These are phyloP conservation scores for Grammothele lineata DNA, from an alignment of 768 basidiomycete species.

Conservation along the genomic window DNA sequence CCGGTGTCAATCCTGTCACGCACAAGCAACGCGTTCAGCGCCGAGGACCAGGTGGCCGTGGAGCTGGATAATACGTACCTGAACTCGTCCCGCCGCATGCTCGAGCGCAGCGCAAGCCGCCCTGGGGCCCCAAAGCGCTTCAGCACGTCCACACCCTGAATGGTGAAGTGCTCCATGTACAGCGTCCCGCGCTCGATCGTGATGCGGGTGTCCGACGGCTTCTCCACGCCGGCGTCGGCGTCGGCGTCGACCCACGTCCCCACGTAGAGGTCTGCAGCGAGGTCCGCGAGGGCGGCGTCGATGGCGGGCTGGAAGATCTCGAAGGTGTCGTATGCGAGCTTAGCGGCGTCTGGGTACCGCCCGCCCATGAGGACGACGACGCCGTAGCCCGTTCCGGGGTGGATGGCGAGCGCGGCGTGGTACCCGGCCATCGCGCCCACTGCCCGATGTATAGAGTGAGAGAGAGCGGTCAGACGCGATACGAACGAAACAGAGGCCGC, in stretches of 20 bases:
- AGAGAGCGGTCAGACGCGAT: neutral
- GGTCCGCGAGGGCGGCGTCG: slow-evolving; percentile 17
- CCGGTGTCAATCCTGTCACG: slow-evolving; percentile 25
- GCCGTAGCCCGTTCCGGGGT: slow-evolving; percentile 25
- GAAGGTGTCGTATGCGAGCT: slow-evolving; percentile 22
- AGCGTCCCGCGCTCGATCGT: slow-evolving; percentile 20
- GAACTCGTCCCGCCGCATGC: slow-evolving; percentile 26
- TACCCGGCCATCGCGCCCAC: slow-evolving; percentile 25
- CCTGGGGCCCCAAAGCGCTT: slow-evolving; percentile 4
- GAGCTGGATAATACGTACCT: slow-evolving; percentile 17
- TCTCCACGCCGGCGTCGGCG: neutral
- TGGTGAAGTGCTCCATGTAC: slow-evolving; percentile 12
- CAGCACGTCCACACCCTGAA: slow-evolving; percentile 16
- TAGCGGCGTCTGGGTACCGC: slow-evolving; percentile 19
- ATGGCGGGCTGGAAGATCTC: slow-evolving; percentile 26
- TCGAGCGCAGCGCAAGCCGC: slow-evolving; percentile 21
- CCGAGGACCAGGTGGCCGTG: neutral
- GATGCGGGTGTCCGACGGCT: slow-evolving; percentile 7
- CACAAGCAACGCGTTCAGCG: neutral
- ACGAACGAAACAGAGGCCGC: no score
- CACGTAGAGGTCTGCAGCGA: slow-evolving; percentile 15
- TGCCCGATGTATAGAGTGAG: neutral
- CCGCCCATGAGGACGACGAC: slow-evolving; percentile 26
- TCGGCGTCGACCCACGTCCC: slow-evolving; percentile 19
- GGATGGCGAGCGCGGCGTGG: slow-evolving; percentile 23